Evolutionary conservation across 139 green algal species (phyloP), one percentile per base, ranked within the genome.

Genomic region (Zygnema cylindricum): DNA sequence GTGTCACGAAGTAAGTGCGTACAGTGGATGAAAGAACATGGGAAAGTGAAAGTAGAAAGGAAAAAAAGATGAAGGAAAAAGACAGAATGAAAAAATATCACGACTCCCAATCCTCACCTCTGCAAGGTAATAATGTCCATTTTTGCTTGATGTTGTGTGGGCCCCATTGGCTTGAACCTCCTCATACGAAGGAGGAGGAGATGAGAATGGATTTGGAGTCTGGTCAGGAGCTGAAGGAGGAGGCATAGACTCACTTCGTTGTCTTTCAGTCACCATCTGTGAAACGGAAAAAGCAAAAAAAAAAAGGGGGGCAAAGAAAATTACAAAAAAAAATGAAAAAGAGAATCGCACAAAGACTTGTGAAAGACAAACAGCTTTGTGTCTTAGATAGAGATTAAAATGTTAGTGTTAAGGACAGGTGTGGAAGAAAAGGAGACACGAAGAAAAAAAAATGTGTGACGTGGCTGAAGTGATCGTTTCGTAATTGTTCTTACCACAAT

Each of bases 251-350:
- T 86, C 79, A 55, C 41, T 86, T n/a, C 30, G 32, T 55, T 86
- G 78, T 55, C 78, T 86, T 55, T 86, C 7, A 77, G 33, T 33
- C 78, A 86, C 78, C 78, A 86, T 86, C 78, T 86, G 78, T 40
- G 16, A 73, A 35, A 30, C 57, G 35, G 73, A 21, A 16, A 16
- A 43, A 16, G 35, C 16, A 35, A 16, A 40, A 35, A 81, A 22
- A 81, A n/a, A n/a, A n/a, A n/a, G n/a, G n/a, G n/a, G 42, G 43
- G 73, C 73, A 73, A 73, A 73, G 30, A 30, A 73, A 35, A 30
- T 35, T 73, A 30, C 57, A 30, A 73, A 73, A 30, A 30, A 73
- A 73, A 73, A 30, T 73, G 57, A 73, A 73, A 73, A 73, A 73
- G 30, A 30, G 57, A 25, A 73, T 25, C 57, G 30, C 30, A 25